Percentiles rank a stretch among this genome's conserved stretches.
Evolutionary conservation across 1,139 yeast genomes (phyloP).

Genomic region (Zygosaccharomyces sapae): DNA sequence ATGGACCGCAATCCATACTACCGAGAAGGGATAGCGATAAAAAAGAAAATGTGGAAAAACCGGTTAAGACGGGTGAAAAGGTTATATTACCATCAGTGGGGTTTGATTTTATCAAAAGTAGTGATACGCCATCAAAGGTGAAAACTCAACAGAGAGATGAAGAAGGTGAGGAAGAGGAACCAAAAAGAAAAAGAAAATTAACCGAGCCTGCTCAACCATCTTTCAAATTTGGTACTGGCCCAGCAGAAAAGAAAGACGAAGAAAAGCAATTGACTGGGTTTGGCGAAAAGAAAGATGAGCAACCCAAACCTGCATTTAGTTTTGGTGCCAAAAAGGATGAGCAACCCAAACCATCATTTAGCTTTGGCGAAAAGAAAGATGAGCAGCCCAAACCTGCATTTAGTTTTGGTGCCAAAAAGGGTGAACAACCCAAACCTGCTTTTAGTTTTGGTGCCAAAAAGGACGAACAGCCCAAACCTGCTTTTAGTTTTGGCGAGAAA

Average conservation of each 20-base stretch:
- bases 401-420: slow-evolving; percentile 10
- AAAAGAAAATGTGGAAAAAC: background rate
- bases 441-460: slow-evolving; percentile 14
- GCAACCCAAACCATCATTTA: slow-evolving; percentile 12
- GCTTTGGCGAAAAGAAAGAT: slow-evolving; percentile 9
- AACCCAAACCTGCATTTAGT: slow-evolving; percentile 12
- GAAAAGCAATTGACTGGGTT: slow-evolving; percentile 5
- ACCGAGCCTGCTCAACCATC: slow-evolving; percentile 4
- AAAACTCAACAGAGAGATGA: slow-evolving; percentile 6
- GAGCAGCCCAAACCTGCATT: slow-evolving; percentile 11
- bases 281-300: slow-evolving; percentile 8
- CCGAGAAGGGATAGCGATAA: background rate
- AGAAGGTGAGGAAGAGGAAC: slow-evolving; percentile 9
- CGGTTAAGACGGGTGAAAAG: slow-evolving; percentile 8
- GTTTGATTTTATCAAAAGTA: slow-evolving; percentile 28
- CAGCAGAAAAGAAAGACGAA: slow-evolving; percentile 1
- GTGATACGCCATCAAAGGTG: slow-evolving; percentile 22
- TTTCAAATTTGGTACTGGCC: slow-evolving; percentile 14
- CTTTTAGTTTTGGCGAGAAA: background rate
- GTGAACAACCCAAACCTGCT: slow-evolving; percentile 7
- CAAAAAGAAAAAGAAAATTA: slow-evolving; percentile 14
- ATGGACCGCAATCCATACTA: slow-evolving; percentile 1
- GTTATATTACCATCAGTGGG: slow-evolving; percentile 29
- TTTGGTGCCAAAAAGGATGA: slow-evolving; percentile 10
- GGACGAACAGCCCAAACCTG: background rate